phyloP scores from a whole-genome alignment of 208 protist species.

The Crithidia expoeki region DNA sequence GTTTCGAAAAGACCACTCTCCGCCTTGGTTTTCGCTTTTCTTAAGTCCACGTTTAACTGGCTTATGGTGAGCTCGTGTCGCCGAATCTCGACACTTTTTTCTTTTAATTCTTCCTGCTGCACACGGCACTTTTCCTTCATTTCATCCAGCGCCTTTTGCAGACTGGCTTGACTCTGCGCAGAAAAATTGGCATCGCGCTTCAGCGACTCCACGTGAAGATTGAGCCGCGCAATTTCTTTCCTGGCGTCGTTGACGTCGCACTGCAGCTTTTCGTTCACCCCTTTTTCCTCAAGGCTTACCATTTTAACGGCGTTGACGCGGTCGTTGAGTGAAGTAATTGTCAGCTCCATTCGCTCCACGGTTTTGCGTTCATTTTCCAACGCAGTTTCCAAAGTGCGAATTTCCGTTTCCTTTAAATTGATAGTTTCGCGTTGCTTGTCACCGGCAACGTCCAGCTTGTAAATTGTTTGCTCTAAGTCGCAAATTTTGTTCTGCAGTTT shows the following conservation, averaged over 20 bases:
- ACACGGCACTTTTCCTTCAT: constrained; percentile 45
- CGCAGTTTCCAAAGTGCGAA: constrained; percentile 57
- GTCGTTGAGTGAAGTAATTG: constrained; percentile 73
- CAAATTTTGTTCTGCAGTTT: constrained; percentile 64
- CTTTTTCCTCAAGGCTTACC: constrained; percentile 65
- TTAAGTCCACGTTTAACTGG: constrained; percentile 72
- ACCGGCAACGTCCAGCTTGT: constrained; percentile 68
- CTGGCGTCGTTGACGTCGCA: constrained; percentile 57
- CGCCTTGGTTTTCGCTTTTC: constrained; percentile 54
- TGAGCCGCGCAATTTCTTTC: constrained; percentile 62
- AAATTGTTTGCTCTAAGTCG: constrained; percentile 68
- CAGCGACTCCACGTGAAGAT: constrained; percentile 49
- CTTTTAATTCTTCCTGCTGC: constrained; percentile 63
- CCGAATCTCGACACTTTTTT: constrained; percentile 62
- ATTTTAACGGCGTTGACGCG: constrained; percentile 72
- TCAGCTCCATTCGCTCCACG: constrained; percentile 71
- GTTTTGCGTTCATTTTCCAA: constrained; percentile 45
- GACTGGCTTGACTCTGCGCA: constrained; percentile 39
- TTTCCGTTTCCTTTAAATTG: constrained; percentile 74
- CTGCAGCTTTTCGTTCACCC: constrained; percentile 62
- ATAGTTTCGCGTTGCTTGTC: constrained; percentile 71
- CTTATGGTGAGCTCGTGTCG: constrained; percentile 68
- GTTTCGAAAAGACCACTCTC: constrained; percentile 48
- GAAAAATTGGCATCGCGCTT: constrained; percentile 55
- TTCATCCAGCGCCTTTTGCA: constrained; percentile 67